phyloP scores from a whole-genome alignment of 345 rosid genomes.

The Salix dunnii region DNA sequence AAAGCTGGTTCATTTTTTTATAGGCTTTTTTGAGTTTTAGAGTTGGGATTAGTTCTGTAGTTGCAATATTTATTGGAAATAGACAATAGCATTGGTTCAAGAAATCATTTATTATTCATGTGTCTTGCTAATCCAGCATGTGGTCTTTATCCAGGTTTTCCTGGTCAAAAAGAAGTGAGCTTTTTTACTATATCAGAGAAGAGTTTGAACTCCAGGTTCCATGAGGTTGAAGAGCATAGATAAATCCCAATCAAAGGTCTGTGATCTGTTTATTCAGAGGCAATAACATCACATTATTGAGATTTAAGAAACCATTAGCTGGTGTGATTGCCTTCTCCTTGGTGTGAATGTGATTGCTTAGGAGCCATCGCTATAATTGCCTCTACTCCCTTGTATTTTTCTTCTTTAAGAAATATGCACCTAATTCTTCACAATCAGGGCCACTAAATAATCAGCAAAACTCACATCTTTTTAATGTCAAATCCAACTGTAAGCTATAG shows the following conservation, averaged over 20 bases:
- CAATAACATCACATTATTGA: not conserved
- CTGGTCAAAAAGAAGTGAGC: not conserved
- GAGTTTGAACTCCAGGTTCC: not conserved
- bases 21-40: not conserved
- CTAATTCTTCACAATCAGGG: not conserved
- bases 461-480: not conserved
- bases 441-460: not conserved
- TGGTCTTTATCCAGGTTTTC: not conserved
- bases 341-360: not conserved
- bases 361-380: not conserved
- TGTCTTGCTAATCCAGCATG: not conserved
- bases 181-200: not conserved
- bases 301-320: not conserved
- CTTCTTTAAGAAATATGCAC: not conserved
- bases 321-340: not conserved
- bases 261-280: not conserved
- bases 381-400: not conserved
- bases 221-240: not conserved
- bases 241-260: not conserved
- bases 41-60: not conserved
- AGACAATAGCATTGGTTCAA: not conserved
- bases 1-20: not conserved
- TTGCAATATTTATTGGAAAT: not conserved
- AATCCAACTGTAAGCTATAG: not conserved
- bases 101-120: not conserved